Conservation (phyloP, 2,329 filamentous ascomycete species). For the Didymella keratinophila region DNA sequence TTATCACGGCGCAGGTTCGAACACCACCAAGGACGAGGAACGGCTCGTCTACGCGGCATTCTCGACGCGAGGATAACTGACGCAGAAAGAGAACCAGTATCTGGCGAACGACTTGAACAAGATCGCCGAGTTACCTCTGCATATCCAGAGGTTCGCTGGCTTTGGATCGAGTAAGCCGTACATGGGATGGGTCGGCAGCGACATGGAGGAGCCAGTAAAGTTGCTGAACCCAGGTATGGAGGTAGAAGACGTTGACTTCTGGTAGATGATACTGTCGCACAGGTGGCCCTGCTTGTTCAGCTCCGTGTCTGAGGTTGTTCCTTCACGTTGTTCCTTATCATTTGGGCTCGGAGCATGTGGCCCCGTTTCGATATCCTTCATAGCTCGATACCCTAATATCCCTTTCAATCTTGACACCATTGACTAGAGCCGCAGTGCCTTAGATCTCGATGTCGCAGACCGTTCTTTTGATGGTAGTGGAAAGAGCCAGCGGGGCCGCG, state of each 20-base stretch:
- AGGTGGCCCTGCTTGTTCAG: not conserved
- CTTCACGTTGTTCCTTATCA: not conserved
- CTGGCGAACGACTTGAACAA: constrained; percentile 38
- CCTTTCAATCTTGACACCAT: not conserved
- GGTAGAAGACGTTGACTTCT: not conserved
- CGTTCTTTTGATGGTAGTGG: not conserved
- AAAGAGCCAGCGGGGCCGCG: constrained; percentile 3
- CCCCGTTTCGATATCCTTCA: not conserved
- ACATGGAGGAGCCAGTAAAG: constrained; percentile 26
- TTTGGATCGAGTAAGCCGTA: constrained; percentile 32
- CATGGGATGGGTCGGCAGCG: constrained; percentile 25
- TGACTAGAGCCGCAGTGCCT: not conserved
- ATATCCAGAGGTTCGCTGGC: constrained; percentile 26
- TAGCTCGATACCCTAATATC: not conserved
- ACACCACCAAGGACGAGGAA: constrained; percentile 44
- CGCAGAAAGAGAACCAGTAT: constrained; percentile 53
- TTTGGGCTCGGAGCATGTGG: too few species aligned
- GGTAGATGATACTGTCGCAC: not conserved
- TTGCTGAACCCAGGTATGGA: constrained; percentile 18
- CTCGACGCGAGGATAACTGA: constrained; percentile 44
- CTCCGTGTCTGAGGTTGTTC: too few species aligned
- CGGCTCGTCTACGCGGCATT: constrained; percentile 47
- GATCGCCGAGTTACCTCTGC: constrained; percentile 27
- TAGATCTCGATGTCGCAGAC: not conserved
- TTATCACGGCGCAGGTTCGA: constrained; percentile 49